phyloP scores from a whole-genome alignment of 305 asterid species.

The Fraxinus angustifolia region DNA sequence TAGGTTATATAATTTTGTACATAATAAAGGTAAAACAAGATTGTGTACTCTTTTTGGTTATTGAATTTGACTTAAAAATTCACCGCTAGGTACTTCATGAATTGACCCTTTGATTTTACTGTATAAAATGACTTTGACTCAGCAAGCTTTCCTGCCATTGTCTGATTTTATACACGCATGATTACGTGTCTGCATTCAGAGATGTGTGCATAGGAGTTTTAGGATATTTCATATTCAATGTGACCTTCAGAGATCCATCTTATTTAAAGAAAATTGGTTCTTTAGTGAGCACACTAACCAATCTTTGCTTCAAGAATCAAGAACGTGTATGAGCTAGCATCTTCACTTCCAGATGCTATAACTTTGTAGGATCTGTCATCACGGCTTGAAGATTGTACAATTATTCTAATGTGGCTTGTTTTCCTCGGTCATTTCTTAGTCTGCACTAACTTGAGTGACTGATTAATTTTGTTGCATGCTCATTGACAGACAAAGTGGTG shows the following conservation, averaged over 20 bases:
- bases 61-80: background rate
- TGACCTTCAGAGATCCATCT: background rate
- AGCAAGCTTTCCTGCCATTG: conserved; percentile 4
- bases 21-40: background rate
- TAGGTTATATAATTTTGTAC: background rate
- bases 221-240: background rate
- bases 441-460: conserved; percentile 12
- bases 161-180: background rate
- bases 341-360: conserved; percentile 8
- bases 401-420: conserved; percentile 2
- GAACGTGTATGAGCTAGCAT: conserved; percentile 9
- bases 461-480: background rate
- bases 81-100: background rate
- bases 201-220: background rate
- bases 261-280: background rate
- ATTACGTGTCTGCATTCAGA: conserved; percentile 8
- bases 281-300: background rate
- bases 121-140: background rate
- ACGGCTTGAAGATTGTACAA: conserved; percentile 8
- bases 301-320: background rate
- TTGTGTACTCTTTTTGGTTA: background rate
- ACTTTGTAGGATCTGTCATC: background rate
- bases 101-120: background rate
- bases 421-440: conserved; percentile 9
- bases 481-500: conserved; percentile 82